Conservation (phyloP, 1,139 yeast genomes). For the Protomyces macrosporus region DNA sequence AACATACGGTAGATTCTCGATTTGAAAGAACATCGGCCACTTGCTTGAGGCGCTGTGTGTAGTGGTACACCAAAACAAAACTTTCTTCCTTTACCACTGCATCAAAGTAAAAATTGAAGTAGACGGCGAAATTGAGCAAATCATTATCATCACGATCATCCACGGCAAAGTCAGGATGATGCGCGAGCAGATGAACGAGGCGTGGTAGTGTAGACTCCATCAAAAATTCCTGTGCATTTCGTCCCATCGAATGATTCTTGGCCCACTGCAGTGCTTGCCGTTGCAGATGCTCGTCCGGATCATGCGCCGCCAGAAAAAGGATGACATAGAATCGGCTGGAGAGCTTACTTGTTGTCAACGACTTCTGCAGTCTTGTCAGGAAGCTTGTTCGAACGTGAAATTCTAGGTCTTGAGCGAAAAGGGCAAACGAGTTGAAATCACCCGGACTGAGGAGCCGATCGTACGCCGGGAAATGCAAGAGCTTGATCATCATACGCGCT, state of each 20-base stretch:
- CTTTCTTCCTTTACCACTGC: conserved; percentile 62
- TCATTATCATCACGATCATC: conserved; percentile 33
- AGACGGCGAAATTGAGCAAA: conserved; percentile 33
- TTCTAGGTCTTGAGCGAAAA: conserved; percentile 64
- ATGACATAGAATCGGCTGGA: conserved; percentile 64
- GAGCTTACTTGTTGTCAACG: conserved; percentile 50
- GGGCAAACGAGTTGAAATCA: conserved; percentile 51
- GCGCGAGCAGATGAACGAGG: conserved; percentile 65
- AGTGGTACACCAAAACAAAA: conserved; percentile 65
- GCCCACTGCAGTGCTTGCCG: neutral
- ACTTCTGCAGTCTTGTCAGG: conserved; percentile 49
- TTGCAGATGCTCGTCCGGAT: conserved; percentile 47
- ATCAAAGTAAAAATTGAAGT: conserved; percentile 56
- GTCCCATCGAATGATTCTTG: neutral
- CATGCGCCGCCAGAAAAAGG: conserved; percentile 70
- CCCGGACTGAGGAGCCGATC: conserved; percentile 52
- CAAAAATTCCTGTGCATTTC: conserved; percentile 38
- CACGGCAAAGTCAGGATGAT: conserved; percentile 57
- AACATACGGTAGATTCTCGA: neutral
- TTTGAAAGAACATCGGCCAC: conserved; percentile 55
- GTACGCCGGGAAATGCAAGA: conserved; percentile 55
- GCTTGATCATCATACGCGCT: conserved; percentile 58
- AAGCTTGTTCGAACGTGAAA: conserved; percentile 54
- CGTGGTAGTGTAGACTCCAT: conserved; percentile 64
- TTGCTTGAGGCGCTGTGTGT: conserved; percentile 75